phyloP scores from a whole-genome alignment of 805 yeast species.

The Candida namnaoensis region DNA sequence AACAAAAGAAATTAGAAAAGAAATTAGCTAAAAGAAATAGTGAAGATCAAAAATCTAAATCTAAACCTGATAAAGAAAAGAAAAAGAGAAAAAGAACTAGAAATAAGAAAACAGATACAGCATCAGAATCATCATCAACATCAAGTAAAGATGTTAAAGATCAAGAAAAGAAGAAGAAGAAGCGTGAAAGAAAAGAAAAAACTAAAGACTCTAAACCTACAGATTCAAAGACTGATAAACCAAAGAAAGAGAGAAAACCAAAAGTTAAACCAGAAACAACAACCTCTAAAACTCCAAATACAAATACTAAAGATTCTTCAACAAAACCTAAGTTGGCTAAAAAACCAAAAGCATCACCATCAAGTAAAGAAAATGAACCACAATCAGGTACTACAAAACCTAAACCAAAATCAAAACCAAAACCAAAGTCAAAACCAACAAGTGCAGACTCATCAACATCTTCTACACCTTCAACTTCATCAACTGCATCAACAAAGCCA shows the following conservation, averaged over 20 bases:
- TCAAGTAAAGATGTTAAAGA: not conserved
- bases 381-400: no score
- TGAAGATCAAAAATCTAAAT: not conserved
- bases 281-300: no score
- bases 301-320: no score
- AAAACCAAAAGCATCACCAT: no score
- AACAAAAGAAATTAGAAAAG: not conserved
- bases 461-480: no score
- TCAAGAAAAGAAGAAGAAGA: no score
- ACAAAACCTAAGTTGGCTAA: no score
- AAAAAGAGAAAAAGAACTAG: not conserved
- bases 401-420: not conserved
- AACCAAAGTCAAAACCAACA: not conserved
- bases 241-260: not conserved
- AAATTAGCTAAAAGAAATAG: not conserved
- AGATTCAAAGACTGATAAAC: not conserved
- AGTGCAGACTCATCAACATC: not conserved
- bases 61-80: not conserved
- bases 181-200: not conserved
- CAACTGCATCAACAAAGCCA: not conserved
- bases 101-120: no score
- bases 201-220: not conserved
- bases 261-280: no score
- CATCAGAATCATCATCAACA: no score
- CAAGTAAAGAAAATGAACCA: no score